Evolutionary conservation across 2,329 filamentous ascomycete genomes (phyloP).

Genomic region (Xylariaceae sp.): DNA sequence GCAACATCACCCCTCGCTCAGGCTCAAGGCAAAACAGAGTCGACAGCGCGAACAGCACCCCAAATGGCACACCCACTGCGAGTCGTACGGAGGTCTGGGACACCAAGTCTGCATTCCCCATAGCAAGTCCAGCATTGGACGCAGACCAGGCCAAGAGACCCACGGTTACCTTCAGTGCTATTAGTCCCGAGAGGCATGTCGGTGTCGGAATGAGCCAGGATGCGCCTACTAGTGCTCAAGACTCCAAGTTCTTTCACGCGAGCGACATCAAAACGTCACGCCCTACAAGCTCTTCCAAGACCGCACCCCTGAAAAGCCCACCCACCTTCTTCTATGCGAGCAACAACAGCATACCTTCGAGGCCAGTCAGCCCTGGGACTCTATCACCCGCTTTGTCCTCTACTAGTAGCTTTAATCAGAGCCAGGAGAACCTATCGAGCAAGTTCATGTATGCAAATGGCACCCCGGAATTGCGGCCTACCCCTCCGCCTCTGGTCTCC

Average conservation of each 20-base stretch:
- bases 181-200: conserved; percentile 30
- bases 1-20: conserved; percentile 75
- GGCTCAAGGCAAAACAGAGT: conserved; percentile 67
- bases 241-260: conserved; percentile 87
- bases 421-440: conserved; percentile 40
- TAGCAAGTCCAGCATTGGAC: conserved; percentile 32
- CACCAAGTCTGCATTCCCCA: conserved; percentile 29
- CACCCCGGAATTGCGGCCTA: conserved; percentile 44
- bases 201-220: conserved; percentile 26
- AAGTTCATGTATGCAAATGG: conserved; percentile 78
- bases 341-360: conserved; percentile 40
- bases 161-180: conserved; percentile 39
- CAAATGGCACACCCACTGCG: conserved; percentile 54
- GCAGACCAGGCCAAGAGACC: conserved; percentile 27
- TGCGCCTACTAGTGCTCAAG: conserved; percentile 24
- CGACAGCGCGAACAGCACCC: conserved; percentile 65
- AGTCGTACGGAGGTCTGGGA: conserved; percentile 46
- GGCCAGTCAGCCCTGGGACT: conserved; percentile 31
- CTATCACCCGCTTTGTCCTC: conserved; percentile 33
- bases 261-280: conserved; percentile 62
- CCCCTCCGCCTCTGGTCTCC: conserved; percentile 33
- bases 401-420: conserved; percentile 19
- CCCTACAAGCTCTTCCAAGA: conserved; percentile 26
- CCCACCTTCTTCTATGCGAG: conserved; percentile 57
- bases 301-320: conserved; percentile 32